Evolutionary conservation across 352 stramenopile species (phyloP).

Genomic region (Blastocystis sp.): DNA sequence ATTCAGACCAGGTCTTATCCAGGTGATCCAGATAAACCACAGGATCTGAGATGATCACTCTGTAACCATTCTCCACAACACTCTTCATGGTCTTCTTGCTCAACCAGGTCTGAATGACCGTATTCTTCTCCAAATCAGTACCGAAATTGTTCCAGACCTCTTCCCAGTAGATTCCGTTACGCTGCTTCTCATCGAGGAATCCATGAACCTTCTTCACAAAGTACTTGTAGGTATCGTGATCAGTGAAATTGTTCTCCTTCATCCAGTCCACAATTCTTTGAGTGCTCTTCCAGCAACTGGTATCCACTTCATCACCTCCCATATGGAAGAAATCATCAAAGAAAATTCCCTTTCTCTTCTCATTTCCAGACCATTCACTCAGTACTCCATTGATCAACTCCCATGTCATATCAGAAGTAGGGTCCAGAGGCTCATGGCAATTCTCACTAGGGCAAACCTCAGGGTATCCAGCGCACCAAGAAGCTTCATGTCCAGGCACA

Average conservation of each 20-base stretch:
- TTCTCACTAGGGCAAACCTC: conserved; percentile 50
- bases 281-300: conserved; percentile 69
- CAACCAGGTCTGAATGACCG: conserved; percentile 74
- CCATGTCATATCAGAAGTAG: conserved; percentile 65
- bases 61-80: conserved; percentile 69
- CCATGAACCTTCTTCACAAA: conserved; percentile 69
- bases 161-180: conserved; percentile 72
- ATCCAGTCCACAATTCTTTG: conserved; percentile 68
- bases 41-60: conserved; percentile 62
- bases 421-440: conserved; percentile 66
- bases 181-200: conserved; percentile 68
- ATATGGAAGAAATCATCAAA: conserved; percentile 70
- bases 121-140: conserved; percentile 66
- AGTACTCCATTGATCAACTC: conserved; percentile 68
- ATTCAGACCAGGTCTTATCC: conserved; percentile 71
- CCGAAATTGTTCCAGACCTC: conserved; percentile 73
- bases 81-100: conserved; percentile 56
- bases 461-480: conserved; percentile 68
- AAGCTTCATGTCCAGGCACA: conserved; percentile 69
- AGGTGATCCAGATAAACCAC: conserved; percentile 76
- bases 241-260: conserved; percentile 64
- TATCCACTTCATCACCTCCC: conserved; percentile 70
- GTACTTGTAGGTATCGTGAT: conserved; percentile 64
- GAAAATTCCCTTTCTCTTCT: conserved; percentile 55
- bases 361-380: conserved; percentile 28